phyloP scores from a whole-genome alignment of 164 flowering plant genomes.

The Pachysandra terminalis region DNA sequence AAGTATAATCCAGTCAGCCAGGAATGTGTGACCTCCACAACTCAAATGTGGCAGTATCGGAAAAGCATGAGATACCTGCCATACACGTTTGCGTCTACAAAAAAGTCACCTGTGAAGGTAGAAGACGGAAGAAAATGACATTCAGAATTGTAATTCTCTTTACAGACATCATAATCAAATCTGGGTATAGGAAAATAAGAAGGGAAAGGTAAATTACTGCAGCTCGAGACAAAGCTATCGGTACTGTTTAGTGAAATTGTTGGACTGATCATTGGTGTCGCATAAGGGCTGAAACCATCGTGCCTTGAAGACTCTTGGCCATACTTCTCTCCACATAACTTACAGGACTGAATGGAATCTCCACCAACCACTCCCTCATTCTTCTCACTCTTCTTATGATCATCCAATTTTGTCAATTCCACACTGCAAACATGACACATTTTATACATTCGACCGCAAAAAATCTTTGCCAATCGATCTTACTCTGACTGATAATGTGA shows the following conservation, averaged over 20 bases:
- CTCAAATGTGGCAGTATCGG: background rate
- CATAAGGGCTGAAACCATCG: conserved; percentile 24
- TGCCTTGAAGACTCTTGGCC: conserved; percentile 21
- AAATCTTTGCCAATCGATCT: background rate
- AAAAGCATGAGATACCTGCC: conserved; percentile 37
- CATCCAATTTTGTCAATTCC: conserved; percentile 15
- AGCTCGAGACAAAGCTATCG: conserved; percentile 50
- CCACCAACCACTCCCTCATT: conserved; percentile 17
- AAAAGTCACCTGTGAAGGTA: conserved; percentile 56
- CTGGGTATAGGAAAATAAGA: background rate
- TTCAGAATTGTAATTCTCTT: background rate
- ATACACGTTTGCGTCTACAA: conserved; percentile 42
- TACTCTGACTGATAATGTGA: background rate
- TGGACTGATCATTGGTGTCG: conserved; percentile 43
- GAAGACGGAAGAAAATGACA: background rate
- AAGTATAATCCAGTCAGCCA: background rate
- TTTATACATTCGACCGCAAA: conserved; percentile 27
- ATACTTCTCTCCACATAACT: conserved; percentile 32
- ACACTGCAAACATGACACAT: conserved; percentile 40
- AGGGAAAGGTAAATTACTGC: conserved; percentile 37
- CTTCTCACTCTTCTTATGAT: conserved; percentile 11
- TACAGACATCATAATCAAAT: background rate
- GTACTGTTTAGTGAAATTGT: conserved; percentile 46
- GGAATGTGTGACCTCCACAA: conserved; percentile 3
- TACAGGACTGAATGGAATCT: conserved; percentile 25